Percentiles rank a stretch among this genome's conserved stretches.
These are phyloP conservation scores for Penicillium macrosclerotiorum DNA, from an alignment of 495 filamentous ascomycete species.

Conservation along the genomic window DNA sequence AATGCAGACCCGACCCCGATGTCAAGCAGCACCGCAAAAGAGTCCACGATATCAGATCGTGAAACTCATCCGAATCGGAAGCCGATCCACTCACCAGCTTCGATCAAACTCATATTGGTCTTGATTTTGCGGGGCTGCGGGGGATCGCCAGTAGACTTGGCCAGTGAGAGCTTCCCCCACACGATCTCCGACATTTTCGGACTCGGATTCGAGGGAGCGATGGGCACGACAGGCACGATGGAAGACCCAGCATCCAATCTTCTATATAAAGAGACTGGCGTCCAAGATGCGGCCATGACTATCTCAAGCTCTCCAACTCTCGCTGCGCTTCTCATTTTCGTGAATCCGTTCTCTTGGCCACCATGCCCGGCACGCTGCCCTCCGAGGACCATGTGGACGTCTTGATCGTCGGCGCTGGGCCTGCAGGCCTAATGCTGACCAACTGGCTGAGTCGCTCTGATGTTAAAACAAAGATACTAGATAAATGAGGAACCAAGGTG, in stretches of 20 bases:
- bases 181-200: slow-evolving; percentile 3
- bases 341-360: not conserved
- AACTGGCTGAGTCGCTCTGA: slow-evolving; percentile 58
- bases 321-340: not conserved
- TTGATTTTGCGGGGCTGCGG: not conserved
- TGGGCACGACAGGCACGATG: no score
- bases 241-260: no score
- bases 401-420: slow-evolving; percentile 63
- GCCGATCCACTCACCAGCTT: no score
- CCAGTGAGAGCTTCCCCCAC: slow-evolving; percentile 4
- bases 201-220: not conserved
- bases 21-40: no score
- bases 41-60: no score
- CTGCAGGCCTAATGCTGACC: slow-evolving; percentile 61
- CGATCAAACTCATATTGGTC: no score
- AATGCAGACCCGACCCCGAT: not conserved
- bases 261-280: not conserved
- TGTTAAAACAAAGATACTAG: slow-evolving; percentile 55
- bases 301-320: not conserved
- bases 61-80: slow-evolving; percentile 2
- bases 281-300: not conserved
- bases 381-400: slow-evolving; percentile 21
- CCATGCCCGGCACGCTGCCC: slow-evolving; percentile 6
- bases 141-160: not conserved
- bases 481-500: slow-evolving; percentile 56